A percentile compares a stretch with the other conserved stretches of the same genome.
These are phyloP conservation scores for Aureobasidium melanogenum DNA, from an alignment of 2,329 filamentous ascomycete species.

Conservation along the genomic window DNA sequence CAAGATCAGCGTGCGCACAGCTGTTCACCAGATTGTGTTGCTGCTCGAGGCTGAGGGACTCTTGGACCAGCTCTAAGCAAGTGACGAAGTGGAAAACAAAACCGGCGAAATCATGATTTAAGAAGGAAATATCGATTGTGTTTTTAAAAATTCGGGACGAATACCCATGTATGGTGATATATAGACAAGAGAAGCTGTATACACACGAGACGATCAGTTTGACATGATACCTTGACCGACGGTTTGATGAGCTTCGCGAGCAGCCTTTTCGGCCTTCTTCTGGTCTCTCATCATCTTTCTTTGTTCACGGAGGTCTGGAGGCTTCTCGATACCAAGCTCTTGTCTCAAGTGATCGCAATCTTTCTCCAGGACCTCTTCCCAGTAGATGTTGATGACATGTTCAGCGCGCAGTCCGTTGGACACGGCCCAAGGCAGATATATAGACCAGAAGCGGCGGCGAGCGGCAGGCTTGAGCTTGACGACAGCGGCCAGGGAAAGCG, in stretches of 20 bases:
- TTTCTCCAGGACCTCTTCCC: slow-evolving; percentile 87
- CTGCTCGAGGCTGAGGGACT: slow-evolving; percentile 83
- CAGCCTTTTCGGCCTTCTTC: slow-evolving; percentile 56
- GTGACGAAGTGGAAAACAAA: background rate
- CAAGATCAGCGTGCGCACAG: slow-evolving; percentile 81
- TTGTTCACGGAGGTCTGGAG: slow-evolving; percentile 74
- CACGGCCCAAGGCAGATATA: slow-evolving; percentile 86
- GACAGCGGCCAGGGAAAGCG: slow-evolving; percentile 67
- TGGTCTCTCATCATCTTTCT: slow-evolving; percentile 61
- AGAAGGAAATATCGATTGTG: background rate
- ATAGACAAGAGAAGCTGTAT: slow-evolving; percentile 8
- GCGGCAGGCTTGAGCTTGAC: slow-evolving; percentile 55
- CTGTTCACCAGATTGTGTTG: slow-evolving; percentile 94
- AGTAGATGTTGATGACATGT: slow-evolving; percentile 92
- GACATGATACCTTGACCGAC: slow-evolving; percentile 13
- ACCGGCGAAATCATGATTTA: background rate
- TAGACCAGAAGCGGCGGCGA: slow-evolving; percentile 57
- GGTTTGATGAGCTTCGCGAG: slow-evolving; percentile 14
- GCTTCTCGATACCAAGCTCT: slow-evolving; percentile 75
- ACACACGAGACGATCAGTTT: slow-evolving; percentile 3
- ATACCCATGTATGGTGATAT: background rate
- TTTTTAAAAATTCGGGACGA: background rate
- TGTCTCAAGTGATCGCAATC: slow-evolving; percentile 67
- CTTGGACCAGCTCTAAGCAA: slow-evolving; percentile 55
- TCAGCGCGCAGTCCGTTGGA: slow-evolving; percentile 67